Percentiles rank a stretch among this genome's conserved stretches.
These are phyloP conservation scores for Daldinia grandis DNA, from an alignment of 495 filamentous ascomycete species.

Conservation along the genomic window DNA sequence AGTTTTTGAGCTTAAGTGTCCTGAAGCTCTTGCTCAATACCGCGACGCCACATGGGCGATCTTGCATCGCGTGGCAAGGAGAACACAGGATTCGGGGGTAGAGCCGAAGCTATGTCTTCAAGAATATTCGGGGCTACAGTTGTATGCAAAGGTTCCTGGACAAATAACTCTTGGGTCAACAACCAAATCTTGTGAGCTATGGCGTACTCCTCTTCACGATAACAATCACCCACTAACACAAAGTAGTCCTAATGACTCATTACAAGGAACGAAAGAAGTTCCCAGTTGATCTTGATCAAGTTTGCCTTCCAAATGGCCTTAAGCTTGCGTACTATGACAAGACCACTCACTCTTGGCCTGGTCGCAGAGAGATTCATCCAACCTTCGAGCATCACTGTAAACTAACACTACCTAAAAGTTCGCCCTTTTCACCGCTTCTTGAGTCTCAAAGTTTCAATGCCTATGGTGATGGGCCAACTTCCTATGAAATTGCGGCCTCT, in stretches of 20 bases:
- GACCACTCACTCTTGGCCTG: conserved; percentile 45
- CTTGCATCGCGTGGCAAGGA: conserved; percentile 33
- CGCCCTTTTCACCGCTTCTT: conserved; percentile 46
- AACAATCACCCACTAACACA: conserved; percentile 12
- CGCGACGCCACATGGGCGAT: conserved; percentile 57
- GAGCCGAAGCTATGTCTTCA: conserved; percentile 35
- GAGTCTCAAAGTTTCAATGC: conserved; percentile 21
- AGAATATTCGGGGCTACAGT: conserved; percentile 39
- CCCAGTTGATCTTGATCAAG: conserved; percentile 45
- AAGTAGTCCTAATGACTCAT: conserved; percentile 40
- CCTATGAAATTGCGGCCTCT: conserved; percentile 62
- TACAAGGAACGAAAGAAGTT: conserved; percentile 46
- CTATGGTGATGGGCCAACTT: conserved; percentile 54
- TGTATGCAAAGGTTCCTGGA: conserved; percentile 13
- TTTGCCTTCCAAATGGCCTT: conserved; percentile 46
- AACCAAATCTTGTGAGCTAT: conserved; percentile 46
- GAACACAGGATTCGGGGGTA: conserved; percentile 2
- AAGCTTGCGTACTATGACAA: conserved; percentile 42
- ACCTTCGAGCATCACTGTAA: conserved; percentile 53
- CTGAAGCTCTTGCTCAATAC: conserved; percentile 49
- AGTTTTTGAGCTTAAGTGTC: conserved; percentile 57
- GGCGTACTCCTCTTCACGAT: conserved; percentile 3
- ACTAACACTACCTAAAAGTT: conserved; percentile 40
- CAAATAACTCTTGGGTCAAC: conserved; percentile 44
- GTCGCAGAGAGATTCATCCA: conserved; percentile 27